Base-by-base conservation (phyloP, 164 flowering plant genomes). In the Buxus sempervirens region DNA sequence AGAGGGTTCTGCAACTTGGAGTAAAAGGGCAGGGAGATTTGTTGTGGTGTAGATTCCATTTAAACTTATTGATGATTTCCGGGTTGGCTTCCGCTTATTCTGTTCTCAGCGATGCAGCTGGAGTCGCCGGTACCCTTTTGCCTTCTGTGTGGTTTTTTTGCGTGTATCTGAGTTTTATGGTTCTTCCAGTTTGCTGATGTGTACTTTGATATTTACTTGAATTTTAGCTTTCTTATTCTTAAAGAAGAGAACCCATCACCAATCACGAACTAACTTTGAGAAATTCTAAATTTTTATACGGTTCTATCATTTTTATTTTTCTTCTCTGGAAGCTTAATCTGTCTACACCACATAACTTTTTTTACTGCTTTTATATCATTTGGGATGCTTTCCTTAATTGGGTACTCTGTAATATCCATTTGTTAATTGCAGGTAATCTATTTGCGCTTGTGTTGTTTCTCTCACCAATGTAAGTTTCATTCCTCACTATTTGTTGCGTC, bases 401-500 rank as follows among this genome's bases (percentile, higher is more conserved):
- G 23, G 20, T 19, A 55, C 53, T 72, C 54, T 18, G 60, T 66
- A 18, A 45, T 45, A 45, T 1, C 51, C n/a, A 32, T 48, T 57
- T 57, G 60, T 12, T 57, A 26, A 19, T 71, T 81, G 71, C 86
- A 85, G 91, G 91, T 63, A 85, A 87, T 67, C 53, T 87, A 59
- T 85, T 82, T 73, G 91, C 91, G 26, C 77, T 87, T 64, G 91
- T 84, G 69, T 70, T 87, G 49, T 87, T 87, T 70, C 71, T 85
- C 26, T 87, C 91, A 4, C 98, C 98, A 13, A 76, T 90, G 98
- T 93, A 79, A 88, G 96, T 76, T 71, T 41, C 51, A 25, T 15
- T 70, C 32, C 66, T 68, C 38, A 32, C 38, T 32, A 3, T 32
- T 32, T 32, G 3, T 3, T 32, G 20, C 41, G 26, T 18, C 70